Base-by-base conservation (phyloP, 805 yeast genomes). In the Ogataea methanolica region DNA sequence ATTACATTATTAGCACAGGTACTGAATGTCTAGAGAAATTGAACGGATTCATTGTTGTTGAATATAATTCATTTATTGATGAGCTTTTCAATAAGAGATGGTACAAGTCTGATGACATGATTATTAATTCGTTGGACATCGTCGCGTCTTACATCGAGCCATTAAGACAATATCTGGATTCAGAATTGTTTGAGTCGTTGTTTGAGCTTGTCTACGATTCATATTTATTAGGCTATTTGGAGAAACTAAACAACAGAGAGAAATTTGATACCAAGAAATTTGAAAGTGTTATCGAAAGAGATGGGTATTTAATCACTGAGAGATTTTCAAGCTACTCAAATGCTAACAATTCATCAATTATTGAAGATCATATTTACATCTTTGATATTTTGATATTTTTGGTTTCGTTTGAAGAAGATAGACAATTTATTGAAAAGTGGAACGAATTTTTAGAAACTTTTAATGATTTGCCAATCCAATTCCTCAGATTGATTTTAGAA, bases 391-490 rank as follows among this genome's bases (percentile, higher is more conserved):
- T 86, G 47, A 71, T 82, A 61, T 85, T 82, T 40, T 65, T 83
- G 42, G 67, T 82, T 39, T 74, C 69, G 6, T 64, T 77, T 37
- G 61, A 76, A 56, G 65, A 69, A 3, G 66, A 70, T 8, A 74
- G 71, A n/a, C 78, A 74, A 33, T 69, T 82, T 23, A 57, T 75
- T n/a, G 71, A 57, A 64, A 58, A 51, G 36, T 62, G 61, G 62
- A 42, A 42, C 9, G 79, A 76, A 39, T 76, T 86, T 36, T 69
- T 89, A 44, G 70, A 71, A 12, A 76, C 76, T 37, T 89, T 83
- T 69, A 83, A 88, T 68, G 90, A 88, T 62, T 82, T 91, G 48
- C 90, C 96, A 0, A 67, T 83, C 7, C 83, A 79, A 43, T 78
- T 89, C 58, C 73, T 91, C 39, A 78, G 77, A 40, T 82, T 82